Conservation (phyloP, 2,329 filamentous ascomycete species). For the Paecilomyces sp. region DNA sequence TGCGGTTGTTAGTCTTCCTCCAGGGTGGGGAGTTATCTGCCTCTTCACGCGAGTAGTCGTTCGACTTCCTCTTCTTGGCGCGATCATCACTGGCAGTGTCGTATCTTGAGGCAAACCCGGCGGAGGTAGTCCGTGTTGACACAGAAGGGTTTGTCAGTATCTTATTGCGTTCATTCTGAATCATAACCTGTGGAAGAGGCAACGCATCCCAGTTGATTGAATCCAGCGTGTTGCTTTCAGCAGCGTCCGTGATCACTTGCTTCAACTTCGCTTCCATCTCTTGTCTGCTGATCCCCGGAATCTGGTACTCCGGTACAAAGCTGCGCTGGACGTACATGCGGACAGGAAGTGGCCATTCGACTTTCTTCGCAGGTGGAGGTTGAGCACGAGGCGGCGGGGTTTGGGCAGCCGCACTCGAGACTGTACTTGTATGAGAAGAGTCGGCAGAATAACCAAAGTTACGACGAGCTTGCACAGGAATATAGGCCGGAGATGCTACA, state of each 20-base stretch:
- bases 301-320: conserved; percentile 67
- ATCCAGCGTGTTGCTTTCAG: conserved; percentile 64
- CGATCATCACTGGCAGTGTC: conserved; percentile 17
- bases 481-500: conserved; percentile 49
- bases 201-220: conserved; percentile 75
- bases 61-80: conserved; percentile 77
- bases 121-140: conserved; percentile 26
- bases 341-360: conserved; percentile 75
- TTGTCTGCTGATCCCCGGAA: conserved; percentile 52
- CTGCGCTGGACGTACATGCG: conserved; percentile 83
- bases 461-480: conserved; percentile 56
- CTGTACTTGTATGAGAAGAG: conserved; percentile 9
- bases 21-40: conserved; percentile 57
- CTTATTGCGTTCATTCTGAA: conserved; percentile 59
- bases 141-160: conserved; percentile 40
- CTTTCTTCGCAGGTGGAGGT: conserved; percentile 44
- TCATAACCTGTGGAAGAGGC: conserved; percentile 77
- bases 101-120: conserved; percentile 13
- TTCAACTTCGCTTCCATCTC: conserved; percentile 85
- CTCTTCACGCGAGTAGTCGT: conserved; percentile 51
- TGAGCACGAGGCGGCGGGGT: conserved; percentile 26
- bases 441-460: conserved; percentile 43
- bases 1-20: conserved; percentile 61
- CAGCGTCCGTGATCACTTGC: conserved; percentile 73
- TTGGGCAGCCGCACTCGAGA: conserved; percentile 9